phyloP scores from a whole-genome alignment of 2,329 filamentous ascomycete genomes.

The Mycosphaerella arachidis region DNA sequence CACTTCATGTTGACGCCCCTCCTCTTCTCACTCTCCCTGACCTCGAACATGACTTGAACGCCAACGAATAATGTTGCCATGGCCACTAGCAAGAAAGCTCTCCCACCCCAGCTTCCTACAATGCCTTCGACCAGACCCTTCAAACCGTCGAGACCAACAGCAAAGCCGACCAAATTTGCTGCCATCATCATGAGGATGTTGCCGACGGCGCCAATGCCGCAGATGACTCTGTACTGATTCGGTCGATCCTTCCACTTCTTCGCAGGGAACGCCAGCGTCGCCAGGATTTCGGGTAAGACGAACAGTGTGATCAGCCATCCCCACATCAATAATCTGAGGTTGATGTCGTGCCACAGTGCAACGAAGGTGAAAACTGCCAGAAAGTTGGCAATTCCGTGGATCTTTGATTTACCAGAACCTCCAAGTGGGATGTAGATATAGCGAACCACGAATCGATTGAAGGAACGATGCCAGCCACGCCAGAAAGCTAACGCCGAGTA shows the following conservation, averaged over 20 bases:
- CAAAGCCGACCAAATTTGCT: slow-evolving; percentile 93
- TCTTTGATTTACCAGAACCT: slow-evolving; percentile 54
- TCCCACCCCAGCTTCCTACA: slow-evolving; percentile 68
- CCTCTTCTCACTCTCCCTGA: slow-evolving; percentile 77
- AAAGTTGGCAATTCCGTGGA: slow-evolving; percentile 67
- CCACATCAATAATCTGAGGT: slow-evolving; percentile 86
- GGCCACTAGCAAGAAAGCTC: slow-evolving; percentile 67
- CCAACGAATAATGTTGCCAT: slow-evolving; percentile 76
- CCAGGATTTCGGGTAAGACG: slow-evolving; percentile 81
- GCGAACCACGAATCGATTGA: slow-evolving; percentile 89
- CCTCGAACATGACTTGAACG: slow-evolving; percentile 93
- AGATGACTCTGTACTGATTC: slow-evolving; percentile 72
- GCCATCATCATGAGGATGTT: slow-evolving; percentile 95
- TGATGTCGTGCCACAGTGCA: slow-evolving; percentile 95
- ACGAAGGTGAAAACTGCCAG: slow-evolving; percentile 91
- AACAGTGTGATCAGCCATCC: slow-evolving; percentile 95
- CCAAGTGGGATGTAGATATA: slow-evolving; percentile 94
- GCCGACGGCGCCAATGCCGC: slow-evolving; percentile 71
- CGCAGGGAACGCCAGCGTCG: slow-evolving; percentile 66
- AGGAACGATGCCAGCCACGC: slow-evolving; percentile 92
- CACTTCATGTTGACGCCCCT: slow-evolving; percentile 81
- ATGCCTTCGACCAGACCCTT: slow-evolving; percentile 72
- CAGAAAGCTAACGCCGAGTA: slow-evolving; percentile 89
- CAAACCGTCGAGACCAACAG: slow-evolving; percentile 82
- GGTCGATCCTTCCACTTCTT: slow-evolving; percentile 66